Evolutionary conservation across 73 alveolate genomes (phyloP).

Genomic region (Blepharisma stoltei): DNA sequence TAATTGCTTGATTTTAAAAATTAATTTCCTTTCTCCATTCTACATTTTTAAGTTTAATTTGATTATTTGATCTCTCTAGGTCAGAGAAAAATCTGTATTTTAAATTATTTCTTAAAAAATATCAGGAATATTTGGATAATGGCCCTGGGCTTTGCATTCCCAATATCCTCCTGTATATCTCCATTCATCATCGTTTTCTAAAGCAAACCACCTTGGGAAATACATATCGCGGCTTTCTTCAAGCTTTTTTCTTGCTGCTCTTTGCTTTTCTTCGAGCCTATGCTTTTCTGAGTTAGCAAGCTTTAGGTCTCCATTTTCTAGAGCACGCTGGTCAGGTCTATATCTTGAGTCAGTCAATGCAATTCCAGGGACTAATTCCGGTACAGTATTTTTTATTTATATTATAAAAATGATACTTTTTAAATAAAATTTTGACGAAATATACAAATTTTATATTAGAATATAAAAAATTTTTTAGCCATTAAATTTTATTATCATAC

Average conservation of each 20-base stretch:
- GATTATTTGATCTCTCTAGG: no score
- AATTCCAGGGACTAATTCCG: conserved; percentile 56
- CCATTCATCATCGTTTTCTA: conserved; percentile 60
- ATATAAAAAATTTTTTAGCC: no score
- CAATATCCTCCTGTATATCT: conserved; percentile 66
- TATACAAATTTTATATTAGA: no score
- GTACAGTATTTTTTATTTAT: no score
- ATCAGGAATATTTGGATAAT: conserved; percentile 24
- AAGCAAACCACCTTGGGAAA: conserved; percentile 74
- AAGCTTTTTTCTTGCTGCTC: conserved; percentile 70
- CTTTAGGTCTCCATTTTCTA: conserved; percentile 85
- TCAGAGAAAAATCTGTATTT: no score
- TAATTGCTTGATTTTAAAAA: no score
- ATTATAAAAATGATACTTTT: no score
- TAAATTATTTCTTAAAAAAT: not conserved
- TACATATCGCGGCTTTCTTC: conserved; percentile 62
- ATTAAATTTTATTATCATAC: no score
- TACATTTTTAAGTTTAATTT: no score
- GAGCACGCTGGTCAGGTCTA: conserved; percentile 90
- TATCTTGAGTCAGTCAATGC: conserved; percentile 91
- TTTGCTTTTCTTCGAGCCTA: conserved; percentile 87
- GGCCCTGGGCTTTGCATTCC: conserved; percentile 37
- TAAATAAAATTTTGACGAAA: no score
- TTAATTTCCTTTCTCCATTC: no score
- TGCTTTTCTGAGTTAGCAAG: conserved; percentile 83